Base-by-base conservation (phyloP, 306 rosid species). In the Fagus crenata region DNA sequence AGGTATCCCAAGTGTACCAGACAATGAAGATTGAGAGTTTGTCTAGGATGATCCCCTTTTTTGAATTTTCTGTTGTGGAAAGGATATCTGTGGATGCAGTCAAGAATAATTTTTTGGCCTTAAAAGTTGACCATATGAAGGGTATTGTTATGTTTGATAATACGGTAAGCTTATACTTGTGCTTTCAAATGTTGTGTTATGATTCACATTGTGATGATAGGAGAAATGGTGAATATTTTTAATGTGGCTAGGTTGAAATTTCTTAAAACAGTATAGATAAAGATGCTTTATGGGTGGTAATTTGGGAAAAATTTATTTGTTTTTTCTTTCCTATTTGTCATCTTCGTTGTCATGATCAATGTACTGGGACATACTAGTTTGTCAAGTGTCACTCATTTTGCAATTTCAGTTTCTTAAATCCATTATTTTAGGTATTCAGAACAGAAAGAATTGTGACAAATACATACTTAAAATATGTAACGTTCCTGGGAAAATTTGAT, bases 21-120 rank as follows among this genome's bases (percentile, higher is more conserved):
- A 81, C 90, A 7, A 88, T 92, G 96, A 96, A 85, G 83, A 96
- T 92, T 72, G 93, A 90, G 68, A 85, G 89, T 80, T 80, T 96
- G 67, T 90, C 97, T 4, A 73, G 76, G 78, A 91, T 92, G 96
- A 86, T 96, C 72, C 97, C 99, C 6, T 96, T 88, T 83, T 92
- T 86, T 69, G 90, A 91, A 58, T 91, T 91, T 67, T 81, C 98
- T 22, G 82, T 80, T 1, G 92, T 92, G 60, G 99, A 96, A 82
- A 96, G 91, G 89, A 87, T 96, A 51, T 87, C 93, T 31, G 99
- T 92, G 69, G 99, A 96, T 84, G 99, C 99, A 68, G 97, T 89
- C 70, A 96, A 96, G 84, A 92, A 91, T 73, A 87, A 91, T 33
- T 96, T 92, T 75, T 84, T 96, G 33, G 90, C 93, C 2, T 88